phyloP scores from a whole-genome alignment of 257 asterid genomes.

The Solanum peruvianum region DNA sequence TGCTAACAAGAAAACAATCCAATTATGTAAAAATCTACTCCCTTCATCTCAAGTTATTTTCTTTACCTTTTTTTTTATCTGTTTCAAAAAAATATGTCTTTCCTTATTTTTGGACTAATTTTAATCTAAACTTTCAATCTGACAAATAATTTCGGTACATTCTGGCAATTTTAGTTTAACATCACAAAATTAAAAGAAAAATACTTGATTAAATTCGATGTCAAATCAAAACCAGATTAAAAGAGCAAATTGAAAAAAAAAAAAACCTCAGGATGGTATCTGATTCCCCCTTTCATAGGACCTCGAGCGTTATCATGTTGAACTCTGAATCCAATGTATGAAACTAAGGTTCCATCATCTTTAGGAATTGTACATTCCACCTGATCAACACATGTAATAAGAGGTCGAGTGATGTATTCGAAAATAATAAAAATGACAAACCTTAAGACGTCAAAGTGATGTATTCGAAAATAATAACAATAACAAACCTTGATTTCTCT shows the following conservation, averaged over 20 bases:
- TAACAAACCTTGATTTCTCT: constrained; percentile 79
- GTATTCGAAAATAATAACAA: not conserved
- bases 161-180: not conserved
- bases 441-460: constrained; percentile 25
- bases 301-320: constrained; percentile 97
- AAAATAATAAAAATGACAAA: not conserved
- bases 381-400: constrained; percentile 22
- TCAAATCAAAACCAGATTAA: not conserved
- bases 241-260: not conserved
- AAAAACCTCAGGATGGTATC: constrained; percentile 91
- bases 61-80: not conserved
- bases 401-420: not conserved
- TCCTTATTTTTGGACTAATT: not conserved
- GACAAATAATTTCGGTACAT: too few relatives aligned
- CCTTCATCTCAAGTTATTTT: not conserved
- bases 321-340: constrained; percentile 83
- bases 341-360: constrained; percentile 83
- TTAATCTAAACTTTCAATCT: too few relatives aligned
- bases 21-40: not conserved
- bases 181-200: too few relatives aligned
- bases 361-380: constrained; percentile 94
- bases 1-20: not conserved
- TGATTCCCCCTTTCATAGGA: constrained; percentile 98
- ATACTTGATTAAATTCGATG: not conserved
- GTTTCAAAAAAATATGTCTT: not conserved